Conservation (phyloP, 106 monocot genomes). For the Hemerocallis citrina region DNA sequence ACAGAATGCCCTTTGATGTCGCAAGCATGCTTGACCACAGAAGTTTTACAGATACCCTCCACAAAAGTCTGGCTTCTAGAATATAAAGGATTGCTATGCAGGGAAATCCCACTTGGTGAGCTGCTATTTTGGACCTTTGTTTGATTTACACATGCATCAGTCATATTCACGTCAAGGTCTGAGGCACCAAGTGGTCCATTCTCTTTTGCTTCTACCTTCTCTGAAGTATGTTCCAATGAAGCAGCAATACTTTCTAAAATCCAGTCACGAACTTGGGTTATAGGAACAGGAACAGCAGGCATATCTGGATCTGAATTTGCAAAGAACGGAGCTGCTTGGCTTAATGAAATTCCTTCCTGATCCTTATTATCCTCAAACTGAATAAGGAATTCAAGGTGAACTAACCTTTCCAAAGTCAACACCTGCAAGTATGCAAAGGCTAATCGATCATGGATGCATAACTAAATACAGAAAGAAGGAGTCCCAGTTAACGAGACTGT, state of each 20-base stretch:
- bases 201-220: slow-evolving; percentile 56
- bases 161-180: slow-evolving; percentile 73
- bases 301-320: slow-evolving; percentile 84
- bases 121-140: slow-evolving; percentile 27
- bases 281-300: slow-evolving; percentile 68
- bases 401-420: slow-evolving; percentile 68
- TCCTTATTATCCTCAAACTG: slow-evolving; percentile 51
- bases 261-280: slow-evolving; percentile 78
- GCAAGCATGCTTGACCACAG: slow-evolving; percentile 56
- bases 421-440: slow-evolving; percentile 34
- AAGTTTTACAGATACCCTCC: slow-evolving; percentile 86
- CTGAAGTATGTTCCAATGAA: slow-evolving; percentile 61
- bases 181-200: slow-evolving; percentile 23
- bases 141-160: slow-evolving; percentile 40
- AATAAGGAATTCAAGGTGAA: slow-evolving; percentile 75
- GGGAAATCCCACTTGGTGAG: slow-evolving; percentile 1
- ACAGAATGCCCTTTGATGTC: slow-evolving; percentile 72
- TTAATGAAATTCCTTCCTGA: slow-evolving; percentile 50
- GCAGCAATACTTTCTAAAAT: slow-evolving; percentile 46
- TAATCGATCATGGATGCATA: not conserved
- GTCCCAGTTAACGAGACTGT: too few relatives aligned
- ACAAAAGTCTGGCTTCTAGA: slow-evolving; percentile 71
- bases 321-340: slow-evolving; percentile 76
- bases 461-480: too few relatives aligned
- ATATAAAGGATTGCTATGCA: slow-evolving; percentile 23